These are phyloP conservation scores for Haplosporangium gracile DNA, from an alignment of 192 early-diverging fungal genomes.

Conservation along the genomic window DNA sequence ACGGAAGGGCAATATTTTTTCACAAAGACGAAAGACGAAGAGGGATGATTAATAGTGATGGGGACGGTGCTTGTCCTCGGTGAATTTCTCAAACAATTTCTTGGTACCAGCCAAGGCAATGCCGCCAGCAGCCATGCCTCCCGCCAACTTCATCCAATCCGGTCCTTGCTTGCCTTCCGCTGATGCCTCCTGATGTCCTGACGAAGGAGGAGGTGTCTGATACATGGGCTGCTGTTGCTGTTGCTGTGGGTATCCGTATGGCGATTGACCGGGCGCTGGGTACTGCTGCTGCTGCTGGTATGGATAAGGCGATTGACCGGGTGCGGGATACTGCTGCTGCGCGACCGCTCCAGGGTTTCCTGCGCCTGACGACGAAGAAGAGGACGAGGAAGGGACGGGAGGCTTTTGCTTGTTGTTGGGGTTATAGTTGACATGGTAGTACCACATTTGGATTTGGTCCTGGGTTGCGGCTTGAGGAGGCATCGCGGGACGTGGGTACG, in stretches of 20 bases:
- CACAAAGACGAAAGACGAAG: background rate
- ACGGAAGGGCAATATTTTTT: background rate
- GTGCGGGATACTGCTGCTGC: slow-evolving; percentile 14
- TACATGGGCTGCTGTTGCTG: background rate
- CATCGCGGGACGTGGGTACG: slow-evolving; percentile 26
- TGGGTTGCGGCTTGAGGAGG: slow-evolving; percentile 3
- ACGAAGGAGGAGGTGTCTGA: background rate
- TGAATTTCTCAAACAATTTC: slow-evolving; percentile 33
- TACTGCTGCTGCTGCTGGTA: slow-evolving; percentile 12
- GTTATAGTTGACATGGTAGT: slow-evolving; percentile 37
- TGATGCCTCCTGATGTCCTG: background rate
- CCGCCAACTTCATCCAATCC: slow-evolving; percentile 45
- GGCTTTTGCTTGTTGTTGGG: slow-evolving; percentile 33
- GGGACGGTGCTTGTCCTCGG: slow-evolving; percentile 13
- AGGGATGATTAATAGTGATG: background rate
- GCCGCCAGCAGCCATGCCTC: slow-evolving; percentile 44
- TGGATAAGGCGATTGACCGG: background rate
- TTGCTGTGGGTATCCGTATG: background rate
- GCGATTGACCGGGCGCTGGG: background rate
- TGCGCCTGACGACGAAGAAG: background rate
- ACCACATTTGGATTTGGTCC: slow-evolving; percentile 24
- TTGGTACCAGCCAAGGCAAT: slow-evolving; percentile 27
- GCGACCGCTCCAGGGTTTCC: slow-evolving; percentile 9
- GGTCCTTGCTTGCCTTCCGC: slow-evolving; percentile 10
- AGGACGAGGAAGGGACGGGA: background rate